Evolutionary conservation across 2,329 filamentous ascomycete species (phyloP), one percentile per base, ranked within the genome.

Genomic region (Ophiosphaerella herpotricha): DNA sequence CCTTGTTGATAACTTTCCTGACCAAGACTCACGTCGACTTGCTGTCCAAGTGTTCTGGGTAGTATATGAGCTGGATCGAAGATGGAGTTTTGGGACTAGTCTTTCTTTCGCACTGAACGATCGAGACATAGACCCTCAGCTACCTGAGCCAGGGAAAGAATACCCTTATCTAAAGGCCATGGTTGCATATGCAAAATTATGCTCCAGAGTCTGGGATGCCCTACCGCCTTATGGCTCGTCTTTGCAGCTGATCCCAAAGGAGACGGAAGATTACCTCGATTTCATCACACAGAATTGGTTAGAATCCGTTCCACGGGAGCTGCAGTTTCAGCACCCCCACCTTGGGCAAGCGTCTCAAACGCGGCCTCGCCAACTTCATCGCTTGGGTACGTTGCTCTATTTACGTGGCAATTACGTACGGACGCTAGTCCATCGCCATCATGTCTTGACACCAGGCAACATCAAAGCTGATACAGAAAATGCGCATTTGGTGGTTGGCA

Each of bases 61-160:
- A 4, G 54, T 63, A 3, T 63, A 63, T 33, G 48, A 55, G 26
- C 43, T 63, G n/a, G 60, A 63, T 26, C 52, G 60, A 31, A 38
- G 60, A 41, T 63, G 60, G 60, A 61, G 58, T 23, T 63, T 61
- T 26, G 60, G 60, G 7, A 63, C 60, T 0, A 61, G 60, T 33
- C 39, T 63, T 0, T 58, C 60, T 0, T 63, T 63, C 29, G 60
- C 58, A 9, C 45, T 63, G 1, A 52, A 56, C 29, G 58, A 63
- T 37, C 46, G 52, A 4, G 60, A 63, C 16, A 61, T 63, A 29
- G 60, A 63, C 29, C 54, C 55, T 3, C 43, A 59, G 21, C 47
- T 63, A 33, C 60, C 60, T 13, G 60, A 63, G 18, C 60, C 60
- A 12, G 60, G 50, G 1, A 48, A 52, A 2, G 45, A 52, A 5